phyloP scores from a whole-genome alignment of 371 early-diverging fungal species.

The Catenaria anguillulae region DNA sequence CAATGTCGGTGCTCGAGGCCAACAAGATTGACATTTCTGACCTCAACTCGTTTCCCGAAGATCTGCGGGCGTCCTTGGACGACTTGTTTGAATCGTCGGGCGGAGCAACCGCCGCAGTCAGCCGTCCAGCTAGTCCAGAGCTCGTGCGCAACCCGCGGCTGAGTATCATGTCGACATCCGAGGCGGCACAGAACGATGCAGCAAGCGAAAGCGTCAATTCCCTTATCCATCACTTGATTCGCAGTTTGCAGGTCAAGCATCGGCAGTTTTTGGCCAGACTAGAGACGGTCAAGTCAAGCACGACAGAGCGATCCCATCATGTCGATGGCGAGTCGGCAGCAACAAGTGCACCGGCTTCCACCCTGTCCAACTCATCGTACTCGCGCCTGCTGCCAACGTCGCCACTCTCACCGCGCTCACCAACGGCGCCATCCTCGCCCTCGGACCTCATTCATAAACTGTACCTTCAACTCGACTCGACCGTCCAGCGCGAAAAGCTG shows the following conservation, averaged over 20 bases:
- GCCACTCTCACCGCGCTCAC: too few relatives aligned
- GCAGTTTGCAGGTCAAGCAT: not conserved
- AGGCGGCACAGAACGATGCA: not conserved
- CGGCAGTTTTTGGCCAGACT: not conserved
- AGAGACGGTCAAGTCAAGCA: not conserved
- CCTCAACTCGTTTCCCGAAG: not conserved
- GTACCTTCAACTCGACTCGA: not conserved
- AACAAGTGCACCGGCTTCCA: too few relatives aligned
- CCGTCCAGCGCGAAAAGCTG: not conserved
- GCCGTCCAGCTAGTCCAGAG: too few relatives aligned
- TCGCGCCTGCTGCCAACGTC: too few relatives aligned
- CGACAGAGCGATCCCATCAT: too few relatives aligned
- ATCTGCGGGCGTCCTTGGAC: slow-evolving; percentile 1
- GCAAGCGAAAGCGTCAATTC: not conserved
- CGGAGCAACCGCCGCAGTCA: not conserved
- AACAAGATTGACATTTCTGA: not conserved
- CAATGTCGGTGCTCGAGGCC: not conserved
- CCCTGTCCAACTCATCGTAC: too few relatives aligned
- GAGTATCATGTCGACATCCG: not conserved
- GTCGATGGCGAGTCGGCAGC: too few relatives aligned
- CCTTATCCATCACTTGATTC: not conserved
- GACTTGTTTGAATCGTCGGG: not conserved
- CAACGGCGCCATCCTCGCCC: too few relatives aligned
- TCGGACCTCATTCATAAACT: not conserved
- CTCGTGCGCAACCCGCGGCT: not conserved